A percentile compares a stretch with the other conserved stretches of the same genome.
These are phyloP conservation scores for Ogataea trehaloabstinens DNA, from an alignment of 805 yeast genomes.

Conservation along the genomic window DNA sequence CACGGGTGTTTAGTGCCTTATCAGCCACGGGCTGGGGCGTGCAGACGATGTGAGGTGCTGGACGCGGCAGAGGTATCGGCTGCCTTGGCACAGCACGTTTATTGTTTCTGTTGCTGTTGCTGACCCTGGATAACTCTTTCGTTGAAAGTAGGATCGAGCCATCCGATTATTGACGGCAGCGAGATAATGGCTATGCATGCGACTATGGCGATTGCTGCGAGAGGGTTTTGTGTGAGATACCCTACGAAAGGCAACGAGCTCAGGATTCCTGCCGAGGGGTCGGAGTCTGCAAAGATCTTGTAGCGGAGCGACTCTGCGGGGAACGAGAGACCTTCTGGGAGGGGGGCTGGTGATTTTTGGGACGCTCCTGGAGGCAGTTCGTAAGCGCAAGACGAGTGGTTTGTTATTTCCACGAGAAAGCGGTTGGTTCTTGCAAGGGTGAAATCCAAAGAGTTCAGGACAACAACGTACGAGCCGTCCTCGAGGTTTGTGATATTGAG, in stretches of 20 bases:
- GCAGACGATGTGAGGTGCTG: too few relatives aligned
- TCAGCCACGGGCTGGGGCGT: too few relatives aligned
- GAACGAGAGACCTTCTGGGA: conserved; percentile 10
- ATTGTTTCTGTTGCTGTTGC: too few relatives aligned
- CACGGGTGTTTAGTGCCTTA: too few relatives aligned
- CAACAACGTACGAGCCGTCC: conserved; percentile 14
- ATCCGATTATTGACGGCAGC: conserved; percentile 23
- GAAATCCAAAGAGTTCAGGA: conserved; percentile 21
- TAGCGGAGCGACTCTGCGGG: conserved; percentile 9
- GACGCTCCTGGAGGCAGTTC: conserved; percentile 11
- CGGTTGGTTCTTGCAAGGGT: conserved; percentile 11
- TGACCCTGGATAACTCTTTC: conserved; percentile 24
- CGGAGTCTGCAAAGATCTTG: conserved; percentile 18
- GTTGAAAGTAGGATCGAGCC: conserved; percentile 28
- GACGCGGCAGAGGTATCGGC: too few relatives aligned
- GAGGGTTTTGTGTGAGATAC: conserved; percentile 18
- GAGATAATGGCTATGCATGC: conserved; percentile 12
- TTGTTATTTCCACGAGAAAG: conserved; percentile 11
- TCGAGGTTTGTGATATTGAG: conserved; percentile 11
- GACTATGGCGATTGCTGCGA: conserved; percentile 9
- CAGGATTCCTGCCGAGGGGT: conserved; percentile 8
- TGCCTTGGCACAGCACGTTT: too few relatives aligned
- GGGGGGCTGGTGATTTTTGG: conserved; percentile 2
- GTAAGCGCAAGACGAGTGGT: conserved; percentile 5
- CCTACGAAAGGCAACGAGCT: conserved; percentile 22